Evolutionary conservation across 768 basidiomycete genomes (phyloP).

Genomic region (Tylopilus sp.): DNA sequence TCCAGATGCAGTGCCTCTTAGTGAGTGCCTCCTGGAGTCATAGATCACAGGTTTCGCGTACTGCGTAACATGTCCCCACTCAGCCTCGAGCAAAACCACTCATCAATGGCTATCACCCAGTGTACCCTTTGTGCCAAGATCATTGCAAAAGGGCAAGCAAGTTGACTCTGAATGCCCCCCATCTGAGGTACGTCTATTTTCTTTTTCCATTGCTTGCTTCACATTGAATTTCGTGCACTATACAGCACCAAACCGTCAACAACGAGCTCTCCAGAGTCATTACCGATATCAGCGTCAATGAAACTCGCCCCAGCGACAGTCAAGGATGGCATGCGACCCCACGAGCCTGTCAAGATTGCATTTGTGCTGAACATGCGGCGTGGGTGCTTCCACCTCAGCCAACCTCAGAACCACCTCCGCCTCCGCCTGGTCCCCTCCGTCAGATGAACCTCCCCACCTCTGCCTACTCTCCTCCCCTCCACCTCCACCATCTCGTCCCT

Average conservation of each 20-base stretch:
- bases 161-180: constrained; percentile 35
- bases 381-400: constrained; percentile 34
- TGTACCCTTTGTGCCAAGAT: constrained; percentile 30
- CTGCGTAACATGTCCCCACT: too few species aligned
- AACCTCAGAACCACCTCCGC: too few species aligned
- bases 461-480: constrained; percentile 28
- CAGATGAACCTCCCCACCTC: constrained; percentile 26
- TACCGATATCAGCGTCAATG: constrained; percentile 12
- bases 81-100: constrained; percentile 38
- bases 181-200: constrained; percentile 31
- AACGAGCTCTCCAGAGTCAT: constrained; percentile 11
- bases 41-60: too few species aligned
- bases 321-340: constrained; percentile 30
- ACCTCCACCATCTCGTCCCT: constrained; percentile 27
- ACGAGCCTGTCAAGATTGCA: constrained; percentile 31
- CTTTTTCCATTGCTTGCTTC: background rate
- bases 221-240: constrained; percentile 9
- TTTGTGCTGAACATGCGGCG: constrained; percentile 30
- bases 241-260: constrained; percentile 15
- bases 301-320: constrained; percentile 21
- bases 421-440: constrained; percentile 30
- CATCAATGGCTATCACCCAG: constrained; percentile 40
- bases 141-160: constrained; percentile 41
- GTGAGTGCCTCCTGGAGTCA: too few species aligned
- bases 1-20: too few species aligned